Conservation (phyloP, 1,284 basidiomycete genomes). For the Testicularia cyperi region DNA sequence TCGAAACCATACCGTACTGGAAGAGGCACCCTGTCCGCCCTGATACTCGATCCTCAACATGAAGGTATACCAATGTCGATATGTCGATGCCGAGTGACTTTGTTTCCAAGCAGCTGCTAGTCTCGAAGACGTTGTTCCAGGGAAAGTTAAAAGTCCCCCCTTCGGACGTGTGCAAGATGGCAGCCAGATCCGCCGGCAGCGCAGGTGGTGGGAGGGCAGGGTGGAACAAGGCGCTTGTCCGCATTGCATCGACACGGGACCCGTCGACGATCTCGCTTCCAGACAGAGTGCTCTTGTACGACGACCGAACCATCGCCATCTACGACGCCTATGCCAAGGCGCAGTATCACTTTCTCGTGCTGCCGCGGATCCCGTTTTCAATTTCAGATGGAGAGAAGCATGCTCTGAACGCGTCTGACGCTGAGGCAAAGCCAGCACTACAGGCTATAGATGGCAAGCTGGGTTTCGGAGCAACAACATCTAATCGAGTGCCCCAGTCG, state of each 20-base stretch:
- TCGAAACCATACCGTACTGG: no score
- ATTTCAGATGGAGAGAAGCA: neutral
- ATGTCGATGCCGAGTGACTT: no score
- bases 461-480: conserved; percentile 18
- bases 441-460: conserved; percentile 31
- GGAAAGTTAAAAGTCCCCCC: neutral
- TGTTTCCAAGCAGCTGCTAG: no score
- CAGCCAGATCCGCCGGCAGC: no score
- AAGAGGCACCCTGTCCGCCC: no score
- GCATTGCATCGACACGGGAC: conserved; percentile 25
- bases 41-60: no score
- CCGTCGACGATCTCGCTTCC: conserved; percentile 8
- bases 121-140: no score
- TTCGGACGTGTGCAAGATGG: no score
- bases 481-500: conserved; percentile 25
- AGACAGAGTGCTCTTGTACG: conserved; percentile 69
- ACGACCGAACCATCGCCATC: conserved; percentile 70
- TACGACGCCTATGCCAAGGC: conserved; percentile 81
- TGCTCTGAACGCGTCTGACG: neutral
- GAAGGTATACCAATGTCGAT: no score
- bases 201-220: no score
- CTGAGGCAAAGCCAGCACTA: conserved; percentile 6
- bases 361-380: conserved; percentile 36
- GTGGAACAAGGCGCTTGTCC: conserved; percentile 28
- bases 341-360: conserved; percentile 41